Percentiles rank a stretch among this genome's conserved stretches.
These are phyloP conservation scores for Suillus cothurnatus DNA, from an alignment of 768 basidiomycete species.

Conservation along the genomic window DNA sequence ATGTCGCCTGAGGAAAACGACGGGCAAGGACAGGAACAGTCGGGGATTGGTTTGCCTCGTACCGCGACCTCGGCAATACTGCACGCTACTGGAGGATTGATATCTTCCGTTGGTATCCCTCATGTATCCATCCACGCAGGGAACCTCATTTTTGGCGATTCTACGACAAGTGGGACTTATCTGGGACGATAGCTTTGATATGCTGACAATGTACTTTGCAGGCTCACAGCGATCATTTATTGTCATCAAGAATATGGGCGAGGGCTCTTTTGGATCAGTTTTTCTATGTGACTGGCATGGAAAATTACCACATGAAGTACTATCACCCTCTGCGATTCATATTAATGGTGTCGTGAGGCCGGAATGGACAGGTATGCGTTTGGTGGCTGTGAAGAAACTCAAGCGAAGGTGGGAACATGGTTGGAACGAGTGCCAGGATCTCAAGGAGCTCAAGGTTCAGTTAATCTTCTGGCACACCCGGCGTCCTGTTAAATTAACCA, in stretches of 20 bases:
- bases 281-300: slow-evolving; percentile 99
- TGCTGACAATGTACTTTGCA: slow-evolving; percentile 35
- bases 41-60: not conserved
- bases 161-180: slow-evolving; percentile 64
- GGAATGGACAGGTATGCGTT: slow-evolving; percentile 90
- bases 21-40: not conserved
- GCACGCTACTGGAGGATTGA: not conserved
- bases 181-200: slow-evolving; percentile 10
- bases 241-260: slow-evolving; percentile 93
- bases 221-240: slow-evolving; percentile 89
- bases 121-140: slow-evolving; percentile 72
- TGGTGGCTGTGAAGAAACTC: slow-evolving; percentile 98
- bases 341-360: slow-evolving; percentile 87
- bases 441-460: slow-evolving; percentile 91
- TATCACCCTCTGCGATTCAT: slow-evolving; percentile 90
- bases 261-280: slow-evolving; percentile 98
- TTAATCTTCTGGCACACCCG: slow-evolving; percentile 14
- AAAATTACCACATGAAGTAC: slow-evolving; percentile 81
- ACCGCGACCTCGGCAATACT: not conserved
- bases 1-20: not conserved
- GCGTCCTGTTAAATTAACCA: slow-evolving; percentile 17
- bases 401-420: slow-evolving; percentile 97
- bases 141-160: slow-evolving; percentile 69
- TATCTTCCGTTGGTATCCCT: slow-evolving; percentile 72
- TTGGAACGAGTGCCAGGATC: slow-evolving; percentile 93